Percentiles rank a stretch among this genome's conserved stretches.
Conservation (phyloP, 73 alveolate species). For the Uronychia setigera region DNA sequence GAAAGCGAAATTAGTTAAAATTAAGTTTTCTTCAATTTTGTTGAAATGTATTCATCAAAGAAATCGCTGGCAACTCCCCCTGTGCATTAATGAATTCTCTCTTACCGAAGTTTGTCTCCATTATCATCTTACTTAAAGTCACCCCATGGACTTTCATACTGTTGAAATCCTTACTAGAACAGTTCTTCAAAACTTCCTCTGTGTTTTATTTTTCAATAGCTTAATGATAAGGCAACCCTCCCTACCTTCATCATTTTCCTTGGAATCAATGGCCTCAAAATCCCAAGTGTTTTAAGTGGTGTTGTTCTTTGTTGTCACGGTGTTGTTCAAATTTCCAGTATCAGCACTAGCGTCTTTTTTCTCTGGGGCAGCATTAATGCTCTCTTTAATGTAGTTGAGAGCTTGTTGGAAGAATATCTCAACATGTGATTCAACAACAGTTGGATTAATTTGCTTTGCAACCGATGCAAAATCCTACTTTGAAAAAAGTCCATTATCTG, state of each 20-base stretch:
- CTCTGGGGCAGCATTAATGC: background rate
- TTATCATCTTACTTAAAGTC: background rate
- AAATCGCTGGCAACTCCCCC: background rate
- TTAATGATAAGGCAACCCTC: no score
- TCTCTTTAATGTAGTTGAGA: background rate
- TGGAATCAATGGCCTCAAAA: no score
- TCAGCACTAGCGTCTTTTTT: background rate
- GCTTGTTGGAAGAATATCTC: background rate
- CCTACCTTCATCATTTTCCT: no score
- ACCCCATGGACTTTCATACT: background rate
- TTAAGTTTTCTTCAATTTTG: background rate
- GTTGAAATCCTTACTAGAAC: no score
- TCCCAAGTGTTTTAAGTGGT: no score
- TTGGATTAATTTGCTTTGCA: background rate
- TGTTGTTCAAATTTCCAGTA: background rate
- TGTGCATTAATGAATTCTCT: background rate
- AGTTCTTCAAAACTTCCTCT: no score
- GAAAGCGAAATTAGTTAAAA: conserved; percentile 22
- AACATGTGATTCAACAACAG: background rate
- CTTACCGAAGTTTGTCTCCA: background rate
- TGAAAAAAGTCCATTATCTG: background rate
- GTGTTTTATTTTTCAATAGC: no score
- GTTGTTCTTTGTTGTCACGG: no score
- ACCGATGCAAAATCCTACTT: background rate
- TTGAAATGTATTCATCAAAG: background rate